phyloP scores from a whole-genome alignment of 2,329 filamentous ascomycete genomes.

The Xylaria polymorpha region DNA sequence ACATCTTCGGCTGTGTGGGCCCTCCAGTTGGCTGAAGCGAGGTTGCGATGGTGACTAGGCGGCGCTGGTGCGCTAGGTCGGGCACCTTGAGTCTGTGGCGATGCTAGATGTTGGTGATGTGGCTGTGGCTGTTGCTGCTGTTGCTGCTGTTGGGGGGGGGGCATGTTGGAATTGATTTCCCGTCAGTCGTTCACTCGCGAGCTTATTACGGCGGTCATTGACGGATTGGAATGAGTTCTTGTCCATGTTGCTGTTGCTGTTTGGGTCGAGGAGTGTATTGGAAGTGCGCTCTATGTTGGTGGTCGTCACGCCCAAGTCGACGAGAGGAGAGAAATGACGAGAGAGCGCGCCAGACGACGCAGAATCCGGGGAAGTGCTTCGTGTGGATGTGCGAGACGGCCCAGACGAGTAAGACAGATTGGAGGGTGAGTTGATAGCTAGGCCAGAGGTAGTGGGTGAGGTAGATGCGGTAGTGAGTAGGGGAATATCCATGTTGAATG shows the following conservation, averaged over 20 bases:
- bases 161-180: slow-evolving; percentile 34
- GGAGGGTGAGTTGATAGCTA: slow-evolving; percentile 44
- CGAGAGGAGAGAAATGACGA: slow-evolving; percentile 41
- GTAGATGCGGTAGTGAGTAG: slow-evolving; percentile 37
- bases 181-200: slow-evolving; percentile 40
- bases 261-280: slow-evolving; percentile 38
- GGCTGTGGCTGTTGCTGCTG: slow-evolving; percentile 22
- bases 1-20: slow-evolving; percentile 39
- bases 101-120: slow-evolving; percentile 29
- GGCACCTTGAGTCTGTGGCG: slow-evolving; percentile 38
- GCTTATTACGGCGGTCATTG: slow-evolving; percentile 47
- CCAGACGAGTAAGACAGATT: slow-evolving; percentile 48
- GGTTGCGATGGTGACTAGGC: slow-evolving; percentile 36
- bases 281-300: slow-evolving; percentile 41
- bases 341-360: slow-evolving; percentile 22
- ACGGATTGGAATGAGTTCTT: slow-evolving; percentile 47
- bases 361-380: slow-evolving; percentile 45
- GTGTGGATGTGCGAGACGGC: slow-evolving; percentile 45
- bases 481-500: slow-evolving; percentile 46
- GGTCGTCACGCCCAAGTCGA: slow-evolving; percentile 40
- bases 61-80: slow-evolving; percentile 37
- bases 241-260: slow-evolving; percentile 45
- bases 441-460: slow-evolving; percentile 37
- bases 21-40: slow-evolving; percentile 50
- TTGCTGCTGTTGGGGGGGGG: slow-evolving; percentile 18